Conservation (phyloP, 1,284 basidiomycete species). For the Tylopilus orsonianus region DNA sequence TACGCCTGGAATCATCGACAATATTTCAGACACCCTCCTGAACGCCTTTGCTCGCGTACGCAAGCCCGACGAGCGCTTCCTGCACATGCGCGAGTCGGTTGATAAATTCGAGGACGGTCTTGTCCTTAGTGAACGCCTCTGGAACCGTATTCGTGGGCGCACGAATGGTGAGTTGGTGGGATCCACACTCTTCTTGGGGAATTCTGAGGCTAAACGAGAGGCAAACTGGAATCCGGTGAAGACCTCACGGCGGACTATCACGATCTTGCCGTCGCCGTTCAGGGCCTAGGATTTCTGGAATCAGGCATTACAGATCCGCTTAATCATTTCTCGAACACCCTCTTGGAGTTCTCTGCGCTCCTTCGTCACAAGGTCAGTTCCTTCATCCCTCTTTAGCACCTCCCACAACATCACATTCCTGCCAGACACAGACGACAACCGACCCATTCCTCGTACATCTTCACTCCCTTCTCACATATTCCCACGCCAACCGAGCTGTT, state of each 20-base stretch:
- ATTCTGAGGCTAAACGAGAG: conserved; percentile 82
- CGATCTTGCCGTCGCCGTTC: conserved; percentile 92
- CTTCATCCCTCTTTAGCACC: background rate
- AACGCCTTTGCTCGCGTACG: conserved; percentile 94
- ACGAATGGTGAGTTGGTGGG: conserved; percentile 73
- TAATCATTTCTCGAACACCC: conserved; percentile 93
- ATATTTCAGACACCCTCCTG: conserved; percentile 91
- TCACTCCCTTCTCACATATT: conserved; percentile 87
- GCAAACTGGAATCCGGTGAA: conserved; percentile 73
- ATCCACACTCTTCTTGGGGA: conserved; percentile 34
- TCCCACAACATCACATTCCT: conserved; percentile 3
- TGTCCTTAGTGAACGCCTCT: conserved; percentile 77
- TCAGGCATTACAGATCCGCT: conserved; percentile 96
- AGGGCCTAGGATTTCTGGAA: conserved; percentile 96
- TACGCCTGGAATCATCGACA: conserved; percentile 84
- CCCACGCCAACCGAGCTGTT: conserved; percentile 86
- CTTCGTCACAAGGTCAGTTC: conserved; percentile 71
- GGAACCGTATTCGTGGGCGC: conserved; percentile 70
- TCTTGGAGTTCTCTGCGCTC: conserved; percentile 88
- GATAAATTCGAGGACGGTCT: conserved; percentile 96
- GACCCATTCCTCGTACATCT: conserved; percentile 89
- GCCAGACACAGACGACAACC: conserved; percentile 78
- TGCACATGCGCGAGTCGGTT: conserved; percentile 86
- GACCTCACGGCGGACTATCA: conserved; percentile 97
- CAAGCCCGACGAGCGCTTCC: conserved; percentile 95